A percentile compares a stretch with the other conserved stretches of the same genome.
phyloP scores from a whole-genome alignment of 352 stramenopile species.

The Thalassiosira ordinaria region DNA sequence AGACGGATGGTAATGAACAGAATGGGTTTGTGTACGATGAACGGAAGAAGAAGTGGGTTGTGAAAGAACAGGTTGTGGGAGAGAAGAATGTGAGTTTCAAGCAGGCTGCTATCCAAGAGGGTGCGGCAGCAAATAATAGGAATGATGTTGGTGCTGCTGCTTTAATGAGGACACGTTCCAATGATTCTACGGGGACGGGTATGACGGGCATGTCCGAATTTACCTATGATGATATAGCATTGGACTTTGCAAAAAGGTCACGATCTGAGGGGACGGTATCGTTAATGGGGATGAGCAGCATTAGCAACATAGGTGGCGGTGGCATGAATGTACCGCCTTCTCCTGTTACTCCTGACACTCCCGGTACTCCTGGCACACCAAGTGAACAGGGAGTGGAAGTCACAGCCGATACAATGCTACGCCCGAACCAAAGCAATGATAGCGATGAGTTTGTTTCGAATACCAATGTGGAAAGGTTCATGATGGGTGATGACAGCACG shows the following conservation, averaged over 20 bases:
- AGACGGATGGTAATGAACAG: constrained; percentile 17
- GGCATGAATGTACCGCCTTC: constrained; percentile 4
- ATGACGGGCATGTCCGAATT: constrained; percentile 50
- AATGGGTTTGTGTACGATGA: constrained; percentile 63
- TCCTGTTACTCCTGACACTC: too few species aligned
- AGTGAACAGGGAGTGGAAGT: constrained; percentile 53
- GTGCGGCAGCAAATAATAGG: not conserved
- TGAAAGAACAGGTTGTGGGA: constrained; percentile 40
- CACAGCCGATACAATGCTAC: not conserved
- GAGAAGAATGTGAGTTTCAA: constrained; percentile 55
- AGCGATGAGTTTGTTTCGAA: constrained; percentile 28
- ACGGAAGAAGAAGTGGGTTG: constrained; percentile 56
- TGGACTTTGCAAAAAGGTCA: constrained; percentile 1
- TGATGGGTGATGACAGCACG: constrained; percentile 29
- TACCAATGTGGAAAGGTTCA: constrained; percentile 30
- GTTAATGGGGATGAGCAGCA: too few species aligned
- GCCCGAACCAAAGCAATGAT: not conserved
- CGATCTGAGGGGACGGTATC: constrained; percentile 4
- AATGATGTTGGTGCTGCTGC: not conserved
- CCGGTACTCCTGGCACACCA: too few species aligned
- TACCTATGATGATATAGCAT: constrained; percentile 46
- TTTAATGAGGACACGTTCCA: constrained; percentile 20
- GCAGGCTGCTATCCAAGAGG: not conserved
- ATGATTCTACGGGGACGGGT: constrained; percentile 36
- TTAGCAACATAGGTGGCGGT: not conserved